Percentiles rank a stretch among this genome's conserved stretches.
Conservation (phyloP, 345 rosid species). For the Syzygium grande region DNA sequence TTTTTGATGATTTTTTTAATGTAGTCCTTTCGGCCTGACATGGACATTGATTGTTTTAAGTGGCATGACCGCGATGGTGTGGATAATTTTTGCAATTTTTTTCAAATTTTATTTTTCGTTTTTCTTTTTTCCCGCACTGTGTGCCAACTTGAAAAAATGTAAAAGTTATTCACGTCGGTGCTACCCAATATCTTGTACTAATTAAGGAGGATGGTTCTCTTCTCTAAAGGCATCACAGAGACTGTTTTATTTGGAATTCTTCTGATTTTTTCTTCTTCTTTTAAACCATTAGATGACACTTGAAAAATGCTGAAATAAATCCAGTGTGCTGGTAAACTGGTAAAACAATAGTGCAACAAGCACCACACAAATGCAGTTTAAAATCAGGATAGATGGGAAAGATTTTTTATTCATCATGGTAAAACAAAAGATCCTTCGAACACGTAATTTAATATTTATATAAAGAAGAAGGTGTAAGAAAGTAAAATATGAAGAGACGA, state of each 20-base stretch:
- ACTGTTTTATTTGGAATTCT: not conserved
- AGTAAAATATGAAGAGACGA: not conserved
- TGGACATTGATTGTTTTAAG: not conserved
- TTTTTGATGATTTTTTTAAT: not conserved
- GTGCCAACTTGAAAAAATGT: not conserved
- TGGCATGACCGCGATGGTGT: accelerated
- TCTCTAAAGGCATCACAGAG: not conserved
- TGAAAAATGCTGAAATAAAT: not conserved
- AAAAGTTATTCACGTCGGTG: not conserved
- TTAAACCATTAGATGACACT: not conserved
- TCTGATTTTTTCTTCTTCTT: not conserved
- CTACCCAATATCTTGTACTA: accelerated
- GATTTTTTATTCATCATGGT: not conserved
- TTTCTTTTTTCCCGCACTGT: not conserved
- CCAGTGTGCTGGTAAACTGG: not conserved
- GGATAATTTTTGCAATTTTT: too few relatives aligned
- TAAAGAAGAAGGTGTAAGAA: not conserved
- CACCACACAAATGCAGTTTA: not conserved
- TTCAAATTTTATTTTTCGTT: too few relatives aligned
- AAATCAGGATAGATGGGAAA: not conserved
- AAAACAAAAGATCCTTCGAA: not conserved
- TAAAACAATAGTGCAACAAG: not conserved
- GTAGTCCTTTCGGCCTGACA: too few relatives aligned
- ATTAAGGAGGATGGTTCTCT: not conserved
- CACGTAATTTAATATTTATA: not conserved